A percentile compares a stretch with the other conserved stretches of the same genome.
Evolutionary conservation across 768 basidiomycete species (phyloP).

Genomic region (Clitopilus hobsonii): DNA sequence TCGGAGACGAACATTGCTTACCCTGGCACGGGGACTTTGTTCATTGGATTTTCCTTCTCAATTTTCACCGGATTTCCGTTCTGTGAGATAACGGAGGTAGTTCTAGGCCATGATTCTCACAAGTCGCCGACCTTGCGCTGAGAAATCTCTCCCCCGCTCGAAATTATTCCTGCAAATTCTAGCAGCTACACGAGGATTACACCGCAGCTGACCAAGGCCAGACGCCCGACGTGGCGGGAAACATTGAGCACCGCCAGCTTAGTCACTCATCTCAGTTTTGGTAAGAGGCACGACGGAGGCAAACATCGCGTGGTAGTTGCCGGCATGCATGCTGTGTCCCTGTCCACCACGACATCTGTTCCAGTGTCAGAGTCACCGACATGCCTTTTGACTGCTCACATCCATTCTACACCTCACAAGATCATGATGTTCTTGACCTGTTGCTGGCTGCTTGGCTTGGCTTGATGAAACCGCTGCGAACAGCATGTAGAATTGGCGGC

Average conservation of each 20-base stretch:
- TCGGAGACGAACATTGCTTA: not conserved
- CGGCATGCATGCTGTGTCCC: not conserved
- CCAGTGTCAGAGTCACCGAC: not conserved
- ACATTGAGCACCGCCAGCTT: not conserved
- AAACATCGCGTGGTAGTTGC: not conserved
- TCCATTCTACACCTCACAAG: not conserved
- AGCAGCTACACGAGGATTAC: not conserved
- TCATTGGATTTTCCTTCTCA: not conserved
- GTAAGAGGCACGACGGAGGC: not conserved
- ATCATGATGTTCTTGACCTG: not conserved
- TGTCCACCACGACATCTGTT: not conserved
- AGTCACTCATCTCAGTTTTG: not conserved
- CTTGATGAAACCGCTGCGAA: not conserved
- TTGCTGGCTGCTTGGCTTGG: not conserved
- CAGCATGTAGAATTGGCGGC: not conserved
- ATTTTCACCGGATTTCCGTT: not conserved
- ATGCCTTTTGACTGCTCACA: not conserved
- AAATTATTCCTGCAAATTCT: not conserved
- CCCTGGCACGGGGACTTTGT: not conserved
- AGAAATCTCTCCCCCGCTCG: not conserved
- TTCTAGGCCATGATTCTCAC: not conserved
- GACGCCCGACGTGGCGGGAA: not conserved
- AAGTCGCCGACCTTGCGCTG: not conserved
- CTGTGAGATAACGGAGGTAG: not conserved
- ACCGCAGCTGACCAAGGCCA: not conserved